Base-by-base conservation (phyloP, 2,329 filamentous ascomycete species). In the Eutypella sp. region DNA sequence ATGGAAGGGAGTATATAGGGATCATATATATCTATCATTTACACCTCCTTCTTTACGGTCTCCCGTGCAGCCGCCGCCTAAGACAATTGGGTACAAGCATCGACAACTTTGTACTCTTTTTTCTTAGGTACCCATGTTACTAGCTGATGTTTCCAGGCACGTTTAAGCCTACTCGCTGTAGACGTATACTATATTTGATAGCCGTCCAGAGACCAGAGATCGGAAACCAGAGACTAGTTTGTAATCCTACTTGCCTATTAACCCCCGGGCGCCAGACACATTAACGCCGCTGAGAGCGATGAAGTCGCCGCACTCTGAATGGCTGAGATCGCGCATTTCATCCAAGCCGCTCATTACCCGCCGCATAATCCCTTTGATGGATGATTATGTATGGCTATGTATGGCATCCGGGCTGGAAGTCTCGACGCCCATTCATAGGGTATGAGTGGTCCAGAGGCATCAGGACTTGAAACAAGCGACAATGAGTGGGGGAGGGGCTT, bases 391-490 rank as follows among this genome's bases (percentile, higher is more conserved):
- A 34, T 34, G 50, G 46, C 47, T 45, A 41, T 47, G 44, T 47
- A 53, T 48, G 49, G 52, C 49, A 57, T 53, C 53, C 50, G 55
- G 54, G 45, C 46, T 39, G 13, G 36, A 16, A 39, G 36, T 39
- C 29, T 39, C 13, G 13, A n/a, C 10, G 18, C 44, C 48, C 41
- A 46, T 48, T 50, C 52, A 60, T 58, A 60, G 59, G 56, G 23
- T 53, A 47, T 48, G 53, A 57, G 52, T 52, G 57, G 54, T 44
- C 45, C 44, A 46, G 48, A 48, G 49, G 43, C 50, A 38, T 51
- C 50, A 36, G 53, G 49, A 60, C 47, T 55, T 62, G 59, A 62
- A 62, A 62, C 59, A 62, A 56, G 53, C 52, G 55, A 57, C 15
- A 29, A 29, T 39, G 23, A 39, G 36, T 39, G 36, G 36, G 51